A percentile compares a stretch with the other conserved stretches of the same genome.
Evolutionary conservation across 2,329 filamentous ascomycete species (phyloP).

Genomic region (Immersiporthe knoxdaviesiana): DNA sequence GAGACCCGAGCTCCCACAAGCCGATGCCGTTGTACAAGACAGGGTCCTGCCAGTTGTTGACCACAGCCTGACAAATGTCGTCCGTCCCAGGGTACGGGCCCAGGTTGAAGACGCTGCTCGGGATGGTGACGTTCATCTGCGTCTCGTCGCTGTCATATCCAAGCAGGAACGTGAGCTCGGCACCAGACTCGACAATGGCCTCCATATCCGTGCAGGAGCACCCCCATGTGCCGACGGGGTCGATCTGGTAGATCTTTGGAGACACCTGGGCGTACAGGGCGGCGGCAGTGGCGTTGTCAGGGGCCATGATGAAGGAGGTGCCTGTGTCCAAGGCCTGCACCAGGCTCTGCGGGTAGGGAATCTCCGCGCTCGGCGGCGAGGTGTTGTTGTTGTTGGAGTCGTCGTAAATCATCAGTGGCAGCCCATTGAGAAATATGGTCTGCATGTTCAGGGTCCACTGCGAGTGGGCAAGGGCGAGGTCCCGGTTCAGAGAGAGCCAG

Average conservation of each 20-base stretch:
- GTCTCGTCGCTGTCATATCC: constrained; percentile 29
- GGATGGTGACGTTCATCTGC: constrained; percentile 36
- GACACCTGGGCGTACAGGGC: constrained; percentile 38
- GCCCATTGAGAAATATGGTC: constrained; percentile 34
- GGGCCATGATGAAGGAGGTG: constrained; percentile 37
- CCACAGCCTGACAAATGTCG: constrained; percentile 38
- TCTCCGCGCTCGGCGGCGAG: background rate
- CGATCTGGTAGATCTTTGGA: constrained; percentile 37
- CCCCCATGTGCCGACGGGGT: constrained; percentile 39
- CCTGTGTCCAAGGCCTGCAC: constrained; percentile 37
- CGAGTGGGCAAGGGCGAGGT: constrained; percentile 19
- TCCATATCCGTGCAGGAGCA: constrained; percentile 37
- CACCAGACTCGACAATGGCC: constrained; percentile 28
- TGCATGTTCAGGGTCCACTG: constrained; percentile 35
- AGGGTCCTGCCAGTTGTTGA: constrained; percentile 31
- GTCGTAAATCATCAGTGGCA: constrained; percentile 25
- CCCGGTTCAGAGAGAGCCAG: constrained; percentile 32
- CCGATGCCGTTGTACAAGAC: constrained; percentile 15
- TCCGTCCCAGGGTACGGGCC: constrained; percentile 36
- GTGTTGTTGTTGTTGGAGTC: constrained; percentile 25
- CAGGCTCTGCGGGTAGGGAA: constrained; percentile 23
- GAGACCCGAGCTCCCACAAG: constrained; percentile 39
- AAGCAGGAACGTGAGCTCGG: constrained; percentile 37
- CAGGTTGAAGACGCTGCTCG: constrained; percentile 36
- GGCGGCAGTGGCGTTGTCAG: constrained; percentile 35